Evolutionary conservation across 371 early-diverging fungal genomes (phyloP).

Genomic region (Mortierella polycephala): DNA sequence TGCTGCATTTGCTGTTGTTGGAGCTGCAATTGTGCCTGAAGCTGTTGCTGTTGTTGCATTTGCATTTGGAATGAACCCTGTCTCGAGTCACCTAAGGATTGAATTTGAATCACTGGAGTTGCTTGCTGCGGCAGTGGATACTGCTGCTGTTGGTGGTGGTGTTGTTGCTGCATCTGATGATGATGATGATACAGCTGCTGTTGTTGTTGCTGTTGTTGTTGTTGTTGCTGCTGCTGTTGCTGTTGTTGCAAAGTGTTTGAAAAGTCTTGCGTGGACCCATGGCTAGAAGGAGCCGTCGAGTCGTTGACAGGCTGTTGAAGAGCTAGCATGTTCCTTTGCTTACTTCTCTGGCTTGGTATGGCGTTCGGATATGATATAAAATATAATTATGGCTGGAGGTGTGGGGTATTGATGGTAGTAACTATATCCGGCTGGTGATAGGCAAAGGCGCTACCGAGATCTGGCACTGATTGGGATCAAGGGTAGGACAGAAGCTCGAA

Average conservation of each 20-base stretch:
- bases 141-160: constrained; percentile 9
- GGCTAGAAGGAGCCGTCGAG: neutral
- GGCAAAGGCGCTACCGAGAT: too few species aligned
- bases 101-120: constrained; percentile 39
- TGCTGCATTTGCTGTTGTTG: constrained; percentile 21
- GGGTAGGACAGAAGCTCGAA: too few species aligned
- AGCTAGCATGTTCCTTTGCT: neutral
- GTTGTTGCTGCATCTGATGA: constrained; percentile 3
- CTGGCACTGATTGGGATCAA: too few species aligned
- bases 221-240: constrained; percentile 21
- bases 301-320: neutral
- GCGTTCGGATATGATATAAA: neutral
- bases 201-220: constrained; percentile 16
- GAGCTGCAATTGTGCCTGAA: constrained; percentile 15
- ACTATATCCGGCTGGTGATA: too few species aligned
- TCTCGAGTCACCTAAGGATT: constrained; percentile 30
- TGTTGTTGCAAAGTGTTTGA: constrained; percentile 5
- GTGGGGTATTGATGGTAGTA: too few species aligned
- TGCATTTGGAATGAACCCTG: constrained; percentile 24
- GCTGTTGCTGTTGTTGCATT: constrained; percentile 35
- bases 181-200: constrained; percentile 10
- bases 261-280: neutral
- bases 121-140: constrained; percentile 15
- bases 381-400: too few species aligned
- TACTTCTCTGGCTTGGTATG: neutral